Evolutionary conservation across 2,329 filamentous ascomycete genomes (phyloP).

Genomic region (Arthroderma uncinatum): DNA sequence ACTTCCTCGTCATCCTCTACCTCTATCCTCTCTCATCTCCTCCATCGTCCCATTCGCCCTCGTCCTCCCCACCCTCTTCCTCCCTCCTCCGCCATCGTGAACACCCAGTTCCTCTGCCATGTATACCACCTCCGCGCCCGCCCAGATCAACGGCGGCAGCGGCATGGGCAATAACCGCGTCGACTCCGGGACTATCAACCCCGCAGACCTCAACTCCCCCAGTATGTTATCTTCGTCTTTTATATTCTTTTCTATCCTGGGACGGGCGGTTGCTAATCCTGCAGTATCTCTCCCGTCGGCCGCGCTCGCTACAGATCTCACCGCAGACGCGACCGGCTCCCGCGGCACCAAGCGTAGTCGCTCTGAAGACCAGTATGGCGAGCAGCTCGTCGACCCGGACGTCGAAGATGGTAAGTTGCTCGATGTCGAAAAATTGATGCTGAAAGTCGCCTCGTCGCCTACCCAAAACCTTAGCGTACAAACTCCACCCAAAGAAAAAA

Average conservation of each 20-base stretch:
- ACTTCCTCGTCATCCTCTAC: not conserved
- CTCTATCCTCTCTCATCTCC: constrained; percentile 1
- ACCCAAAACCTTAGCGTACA: not conserved
- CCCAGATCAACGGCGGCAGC: constrained; percentile 53
- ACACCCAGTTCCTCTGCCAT: constrained; percentile 23
- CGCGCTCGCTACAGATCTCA: not conserved
- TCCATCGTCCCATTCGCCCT: constrained; percentile 4
- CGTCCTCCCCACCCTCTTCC: constrained; percentile 4
- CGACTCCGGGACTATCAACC: constrained; percentile 83
- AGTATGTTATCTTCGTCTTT: constrained; percentile 42
- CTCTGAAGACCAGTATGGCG: constrained; percentile 57
- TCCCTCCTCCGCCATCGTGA: constrained; percentile 4
- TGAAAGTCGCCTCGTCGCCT: not conserved
- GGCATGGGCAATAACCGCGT: constrained; percentile 43
- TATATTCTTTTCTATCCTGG: not conserved
- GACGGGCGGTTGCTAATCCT: not conserved
- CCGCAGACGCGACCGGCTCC: constrained; percentile 12
- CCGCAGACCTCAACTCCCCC: constrained; percentile 69
- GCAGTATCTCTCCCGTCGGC: not conserved
- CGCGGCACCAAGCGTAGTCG: constrained; percentile 69
- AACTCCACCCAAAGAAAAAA: not conserved
- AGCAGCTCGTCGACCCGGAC: constrained; percentile 45
- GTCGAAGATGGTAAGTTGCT: constrained; percentile 72
- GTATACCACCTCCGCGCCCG: constrained; percentile 36
- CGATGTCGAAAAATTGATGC: constrained; percentile 7